Evolutionary conservation across 2,329 filamentous ascomycete genomes (phyloP).

Genomic region (Setomelanomma holmii): DNA sequence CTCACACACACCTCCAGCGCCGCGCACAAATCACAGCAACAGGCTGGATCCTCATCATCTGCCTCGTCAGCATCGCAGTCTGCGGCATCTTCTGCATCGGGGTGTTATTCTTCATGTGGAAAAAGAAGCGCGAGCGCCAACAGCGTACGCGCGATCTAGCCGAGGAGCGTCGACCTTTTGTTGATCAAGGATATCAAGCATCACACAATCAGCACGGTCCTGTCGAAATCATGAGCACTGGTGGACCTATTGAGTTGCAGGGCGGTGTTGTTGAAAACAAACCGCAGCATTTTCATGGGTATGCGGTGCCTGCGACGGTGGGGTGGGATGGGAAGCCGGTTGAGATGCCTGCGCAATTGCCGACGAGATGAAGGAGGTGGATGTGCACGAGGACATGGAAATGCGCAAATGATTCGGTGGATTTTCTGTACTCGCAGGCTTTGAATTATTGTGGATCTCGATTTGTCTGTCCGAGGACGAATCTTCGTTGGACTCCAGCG

Average conservation of each 20-base stretch:
- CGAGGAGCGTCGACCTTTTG: constrained; percentile 9
- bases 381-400: not conserved
- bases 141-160: constrained; percentile 12
- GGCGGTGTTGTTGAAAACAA: not conserved
- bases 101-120: constrained; percentile 11
- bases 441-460: not conserved
- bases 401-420: not conserved
- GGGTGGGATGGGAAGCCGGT: constrained; percentile 11
- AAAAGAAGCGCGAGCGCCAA: constrained; percentile 14
- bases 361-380: not conserved
- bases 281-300: constrained; percentile 16
- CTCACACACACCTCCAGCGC: constrained; percentile 3
- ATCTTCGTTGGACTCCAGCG: too few species aligned
- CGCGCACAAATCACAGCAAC: constrained; percentile 5
- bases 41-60: constrained; percentile 3
- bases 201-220: not conserved
- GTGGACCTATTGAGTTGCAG: constrained; percentile 16
- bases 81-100: constrained; percentile 8
- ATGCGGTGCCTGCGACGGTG: constrained; percentile 3
- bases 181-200: not conserved
- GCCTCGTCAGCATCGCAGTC: constrained; percentile 1
- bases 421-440: not conserved
- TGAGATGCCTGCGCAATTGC: constrained; percentile 13
- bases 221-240: not conserved
- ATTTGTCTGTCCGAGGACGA: too few species aligned